Conservation (phyloP, 2,329 filamentous ascomycete species). For the Lachnellula cervina region DNA sequence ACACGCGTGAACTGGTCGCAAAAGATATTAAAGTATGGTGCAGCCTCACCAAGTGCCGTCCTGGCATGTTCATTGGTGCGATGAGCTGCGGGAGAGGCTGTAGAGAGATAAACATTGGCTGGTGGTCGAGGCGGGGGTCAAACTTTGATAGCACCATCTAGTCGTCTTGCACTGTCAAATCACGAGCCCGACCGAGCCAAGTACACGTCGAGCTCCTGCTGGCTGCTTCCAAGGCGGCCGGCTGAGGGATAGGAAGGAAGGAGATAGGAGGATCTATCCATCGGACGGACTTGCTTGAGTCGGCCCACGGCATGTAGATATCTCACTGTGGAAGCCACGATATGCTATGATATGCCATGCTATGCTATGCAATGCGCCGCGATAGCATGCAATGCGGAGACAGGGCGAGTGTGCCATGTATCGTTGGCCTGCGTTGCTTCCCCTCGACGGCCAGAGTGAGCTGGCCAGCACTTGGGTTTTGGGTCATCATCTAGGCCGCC, state of each 20-base stretch:
- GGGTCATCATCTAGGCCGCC: too few species aligned
- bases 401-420: conserved; percentile 3
- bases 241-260: background rate
- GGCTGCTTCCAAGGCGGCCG: background rate
- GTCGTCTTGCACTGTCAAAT: background rate
- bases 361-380: conserved; percentile 1
- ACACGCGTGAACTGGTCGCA: conserved; percentile 6
- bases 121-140: background rate
- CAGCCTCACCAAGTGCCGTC: conserved; percentile 15
- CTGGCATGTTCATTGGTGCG: conserved; percentile 1
- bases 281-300: too few species aligned
- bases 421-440: conserved; percentile 8
- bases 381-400: background rate
- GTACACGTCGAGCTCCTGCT: background rate
- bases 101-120: conserved; percentile 3
- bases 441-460: conserved; percentile 1
- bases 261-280: background rate
- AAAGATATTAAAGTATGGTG: conserved; percentile 13
- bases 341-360: background rate
- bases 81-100: conserved; percentile 6
- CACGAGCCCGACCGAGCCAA: background rate
- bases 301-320: background rate
- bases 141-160: background rate
- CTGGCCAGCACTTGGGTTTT: background rate
- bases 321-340: background rate